Evolutionary conservation across 2,329 filamentous ascomycete species (phyloP), one percentile per base, ranked within the genome.

Genomic region (Aschersonia sp.): DNA sequence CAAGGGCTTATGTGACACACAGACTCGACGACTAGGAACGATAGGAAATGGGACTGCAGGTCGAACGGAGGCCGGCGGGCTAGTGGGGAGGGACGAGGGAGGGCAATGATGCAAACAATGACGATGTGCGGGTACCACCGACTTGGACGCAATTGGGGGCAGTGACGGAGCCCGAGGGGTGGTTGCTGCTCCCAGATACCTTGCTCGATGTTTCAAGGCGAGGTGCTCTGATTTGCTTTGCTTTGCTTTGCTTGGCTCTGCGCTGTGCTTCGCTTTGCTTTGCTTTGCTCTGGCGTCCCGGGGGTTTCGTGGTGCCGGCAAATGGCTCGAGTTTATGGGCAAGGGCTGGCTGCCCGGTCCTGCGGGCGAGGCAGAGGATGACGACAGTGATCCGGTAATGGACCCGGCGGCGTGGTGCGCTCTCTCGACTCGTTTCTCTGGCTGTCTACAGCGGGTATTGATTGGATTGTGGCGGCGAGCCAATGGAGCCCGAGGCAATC

Each of bases 101-200:
- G 46, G 45, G 49, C 46, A 46, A 46, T 47, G 49, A 46, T 48
- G 41, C 41, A 48, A 42, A 44, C 46, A 50, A 50, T 46, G 44
- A 48, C 46, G 49, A 42, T 42, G 43, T 30, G 46, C 29, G 14
- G 46, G 33, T 45, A 48, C 45, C 37, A 31, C 45, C 35, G 35
- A 37, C 8, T 37, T 37, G 35, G 35, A 37, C 35, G 35, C 12
- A 37, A 37, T 37, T 8, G 35, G 35, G 12, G 12, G 35, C 8
- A 37, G 4, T 9, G 35, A 37, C 12, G 35, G 35, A 8, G 8
- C 8, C 35, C 35, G 35, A 37, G 35, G 35, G 35, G 35, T 5
- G 35, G 35, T 37, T 37, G 8, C 4, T 37, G 8, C 35, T 37
- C 8, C 35, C 35, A 5, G 35, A 37, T 5, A 37, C 35, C 35